Percentiles rank a stretch among this genome's conserved stretches.
Conservation (phyloP, 2,329 filamentous ascomycete species). For the Ophiocordyceps australis region DNA sequence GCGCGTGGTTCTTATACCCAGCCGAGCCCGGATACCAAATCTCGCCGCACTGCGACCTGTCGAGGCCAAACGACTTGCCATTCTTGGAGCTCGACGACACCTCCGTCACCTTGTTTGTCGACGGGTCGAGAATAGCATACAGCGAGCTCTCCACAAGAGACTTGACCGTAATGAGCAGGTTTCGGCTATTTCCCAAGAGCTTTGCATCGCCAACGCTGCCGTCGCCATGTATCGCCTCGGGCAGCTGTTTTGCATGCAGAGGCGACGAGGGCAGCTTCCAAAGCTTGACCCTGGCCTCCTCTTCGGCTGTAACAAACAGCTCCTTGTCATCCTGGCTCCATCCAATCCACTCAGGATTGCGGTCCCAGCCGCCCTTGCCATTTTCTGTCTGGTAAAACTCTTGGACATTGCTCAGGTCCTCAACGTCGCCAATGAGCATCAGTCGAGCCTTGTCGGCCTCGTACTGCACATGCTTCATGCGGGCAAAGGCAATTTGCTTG, state of each 20-base stretch:
- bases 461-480: constrained; percentile 62
- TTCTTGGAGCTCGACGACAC: constrained; percentile 48
- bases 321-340: constrained; percentile 42
- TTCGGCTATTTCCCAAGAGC: constrained; percentile 25
- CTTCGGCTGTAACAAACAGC: constrained; percentile 59
- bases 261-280: constrained; percentile 43
- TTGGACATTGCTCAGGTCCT: constrained; percentile 35
- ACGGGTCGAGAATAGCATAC: constrained; percentile 41
- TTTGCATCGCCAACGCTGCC: constrained; percentile 36
- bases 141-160: constrained; percentile 56
- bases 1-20: constrained; percentile 48
- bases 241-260: constrained; percentile 24
- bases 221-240: constrained; percentile 28
- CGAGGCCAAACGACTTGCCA: constrained; percentile 49
- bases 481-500: constrained; percentile 52
- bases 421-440: constrained; percentile 43
- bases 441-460: constrained; percentile 58
- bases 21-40: constrained; percentile 52
- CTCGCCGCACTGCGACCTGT: constrained; percentile 42
- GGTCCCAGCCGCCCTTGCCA: constrained; percentile 44
- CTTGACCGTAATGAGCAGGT: constrained; percentile 46
- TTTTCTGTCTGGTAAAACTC: constrained; percentile 45
- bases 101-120: constrained; percentile 15
- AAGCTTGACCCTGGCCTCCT: constrained; percentile 41
- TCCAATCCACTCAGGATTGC: constrained; percentile 33